Percentiles rank a stretch among this genome's conserved stretches.
These are phyloP conservation scores for Thelephora aurantiotincta DNA, from an alignment of 768 basidiomycete species.

Conservation along the genomic window DNA sequence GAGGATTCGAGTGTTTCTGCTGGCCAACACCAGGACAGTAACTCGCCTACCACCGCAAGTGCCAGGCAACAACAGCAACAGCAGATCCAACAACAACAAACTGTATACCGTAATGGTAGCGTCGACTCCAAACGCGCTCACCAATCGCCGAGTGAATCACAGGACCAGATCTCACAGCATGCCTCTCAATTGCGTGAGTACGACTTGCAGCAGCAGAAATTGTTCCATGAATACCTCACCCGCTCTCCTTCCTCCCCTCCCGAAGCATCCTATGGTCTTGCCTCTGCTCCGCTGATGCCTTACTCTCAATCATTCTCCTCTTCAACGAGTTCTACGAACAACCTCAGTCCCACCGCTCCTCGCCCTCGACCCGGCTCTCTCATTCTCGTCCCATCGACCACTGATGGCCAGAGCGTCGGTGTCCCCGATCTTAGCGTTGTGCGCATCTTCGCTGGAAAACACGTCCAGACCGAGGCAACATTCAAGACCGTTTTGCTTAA, in stretches of 20 bases:
- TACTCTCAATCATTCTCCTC: slow-evolving; percentile 26
- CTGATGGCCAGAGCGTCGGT: slow-evolving; percentile 45
- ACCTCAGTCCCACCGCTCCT: slow-evolving; percentile 22
- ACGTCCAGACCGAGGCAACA: slow-evolving; percentile 86
- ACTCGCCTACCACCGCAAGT: slow-evolving; percentile 37
- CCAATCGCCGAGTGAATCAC: slow-evolving; percentile 16
- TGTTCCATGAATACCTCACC: slow-evolving; percentile 85
- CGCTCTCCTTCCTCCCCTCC: slow-evolving; percentile 71
- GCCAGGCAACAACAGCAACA: slow-evolving; percentile 50
- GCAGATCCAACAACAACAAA: slow-evolving; percentile 13
- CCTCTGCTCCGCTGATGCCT: slow-evolving; percentile 59
- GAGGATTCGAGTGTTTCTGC: slow-evolving; percentile 52
- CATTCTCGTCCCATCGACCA: slow-evolving; percentile 44
- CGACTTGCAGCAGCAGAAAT: slow-evolving; percentile 77
- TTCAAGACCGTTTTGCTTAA: slow-evolving; percentile 97
- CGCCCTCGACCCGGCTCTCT: slow-evolving; percentile 69
- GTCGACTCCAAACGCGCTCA: slow-evolving; percentile 12
- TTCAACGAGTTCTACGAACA: slow-evolving; percentile 25
- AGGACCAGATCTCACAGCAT: slow-evolving; percentile 42
- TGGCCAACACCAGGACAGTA: slow-evolving; percentile 13
- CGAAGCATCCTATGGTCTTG: slow-evolving; percentile 62
- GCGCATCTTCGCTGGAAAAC: slow-evolving; percentile 87
- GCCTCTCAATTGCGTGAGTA: slow-evolving; percentile 63
- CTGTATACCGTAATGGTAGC: slow-evolving; percentile 4
- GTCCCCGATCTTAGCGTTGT: slow-evolving; percentile 87